Base-by-base conservation (phyloP, 257 asterid genomes). In the Solanum dulcamara region DNA sequence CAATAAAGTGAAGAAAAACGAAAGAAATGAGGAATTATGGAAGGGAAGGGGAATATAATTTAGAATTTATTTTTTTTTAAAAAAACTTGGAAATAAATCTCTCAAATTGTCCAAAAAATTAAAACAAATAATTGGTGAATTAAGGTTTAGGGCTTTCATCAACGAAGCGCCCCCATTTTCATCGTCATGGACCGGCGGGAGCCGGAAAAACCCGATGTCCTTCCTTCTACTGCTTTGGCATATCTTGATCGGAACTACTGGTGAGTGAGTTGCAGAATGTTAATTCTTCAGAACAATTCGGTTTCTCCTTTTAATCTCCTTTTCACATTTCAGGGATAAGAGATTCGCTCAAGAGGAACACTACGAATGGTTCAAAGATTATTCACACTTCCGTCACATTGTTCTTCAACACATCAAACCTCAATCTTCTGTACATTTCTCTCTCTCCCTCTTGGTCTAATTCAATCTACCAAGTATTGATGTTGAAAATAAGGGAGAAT, bases 291-390 rank as follows among this genome's bases (percentile, higher is more conserved):
- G 46, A 46, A n/a, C 90, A 24, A 40, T 7, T 15, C 37, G 71
- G 24, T 17, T 42, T 30, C 71, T 80, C 66, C 53, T 35, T 24
- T 22, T 40, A 64, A 20, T 18, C 59, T 42, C 26, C 11, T 12
- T 66, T 53, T 75, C 48, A 5, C 40, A n/a, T 57, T 9, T 88
- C 89, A 96, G 99, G 99, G 94, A 96, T 84, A 86, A 87, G 89
- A 94, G 98, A 86, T 95, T 94, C 84, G 86, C 96, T 35, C 90
- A 89, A n/a, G 99, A 96, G 88, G 99, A 96, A 85, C 98, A 96
- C 90, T 96, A 95, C 87, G 99, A 96, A 85, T 95, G 99, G 98
- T 94, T 96, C 87, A 96, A 96, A 89, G 98, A 92, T 70, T 96
- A 94, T 86, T 92, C 96, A 7, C 90, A 93, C 83, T 96, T 95